These are phyloP conservation scores for Exophiala sideris DNA, from an alignment of 2,329 filamentous ascomycete species.

Conservation along the genomic window DNA sequence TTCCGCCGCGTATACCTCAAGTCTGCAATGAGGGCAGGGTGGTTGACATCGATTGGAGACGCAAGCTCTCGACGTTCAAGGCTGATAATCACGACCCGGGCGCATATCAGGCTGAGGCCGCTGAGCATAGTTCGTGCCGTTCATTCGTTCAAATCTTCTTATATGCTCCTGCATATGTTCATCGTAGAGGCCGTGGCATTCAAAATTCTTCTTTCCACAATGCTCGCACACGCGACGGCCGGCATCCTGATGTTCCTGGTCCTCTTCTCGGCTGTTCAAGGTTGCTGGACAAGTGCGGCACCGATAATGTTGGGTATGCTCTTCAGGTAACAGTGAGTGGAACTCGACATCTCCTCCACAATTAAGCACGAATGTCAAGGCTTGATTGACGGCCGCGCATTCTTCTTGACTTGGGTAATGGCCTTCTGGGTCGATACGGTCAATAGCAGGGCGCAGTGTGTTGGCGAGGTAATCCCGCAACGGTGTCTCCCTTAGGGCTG, in stretches of 20 bases:
- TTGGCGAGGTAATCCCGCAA: background rate
- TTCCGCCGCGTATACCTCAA: no score
- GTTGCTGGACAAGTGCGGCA: slow-evolving; percentile 9
- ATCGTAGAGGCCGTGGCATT: background rate
- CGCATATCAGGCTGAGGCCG: no score
- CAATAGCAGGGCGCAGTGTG: background rate
- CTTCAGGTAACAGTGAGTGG: background rate
- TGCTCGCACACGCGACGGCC: background rate
- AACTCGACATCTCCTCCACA: slow-evolving; percentile 14
- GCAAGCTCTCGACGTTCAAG: no score
- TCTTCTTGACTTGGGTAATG: slow-evolving; percentile 5
- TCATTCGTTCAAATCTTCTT: no score
- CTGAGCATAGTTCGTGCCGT: no score
- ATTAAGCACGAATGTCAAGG: slow-evolving; percentile 6
- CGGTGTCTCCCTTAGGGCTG: background rate
- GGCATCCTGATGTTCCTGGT: background rate
- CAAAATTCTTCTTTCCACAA: background rate
- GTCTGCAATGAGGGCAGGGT: no score
- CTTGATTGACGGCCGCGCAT: slow-evolving; percentile 2
- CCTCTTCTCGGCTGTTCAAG: background rate
- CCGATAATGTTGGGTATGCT: background rate
- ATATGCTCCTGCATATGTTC: background rate
- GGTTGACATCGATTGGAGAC: no score
- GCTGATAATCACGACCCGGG: no score
- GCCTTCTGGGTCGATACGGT: slow-evolving; percentile 1